phyloP scores from a whole-genome alignment of 352 stramenopile species.

The Pythium plurisporium region DNA sequence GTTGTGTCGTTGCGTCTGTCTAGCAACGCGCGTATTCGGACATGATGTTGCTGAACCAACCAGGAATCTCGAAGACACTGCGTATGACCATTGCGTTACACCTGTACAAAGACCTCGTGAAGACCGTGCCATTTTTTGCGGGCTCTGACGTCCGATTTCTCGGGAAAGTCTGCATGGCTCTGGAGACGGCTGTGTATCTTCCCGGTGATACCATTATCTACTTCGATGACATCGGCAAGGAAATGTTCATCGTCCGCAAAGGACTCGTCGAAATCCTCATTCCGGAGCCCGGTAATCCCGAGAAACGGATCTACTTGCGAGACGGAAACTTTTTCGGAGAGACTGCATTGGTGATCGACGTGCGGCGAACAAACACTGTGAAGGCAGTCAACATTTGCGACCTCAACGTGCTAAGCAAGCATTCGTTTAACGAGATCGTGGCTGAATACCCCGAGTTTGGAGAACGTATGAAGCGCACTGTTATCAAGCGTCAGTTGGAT shows the following conservation, averaged over 20 bases:
- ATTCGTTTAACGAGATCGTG: constrained; percentile 76
- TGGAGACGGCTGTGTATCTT: constrained; percentile 75
- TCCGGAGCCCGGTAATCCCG: constrained; percentile 34
- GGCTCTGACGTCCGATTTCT: constrained; percentile 68
- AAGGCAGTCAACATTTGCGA: constrained; percentile 76
- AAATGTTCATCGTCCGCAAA: constrained; percentile 87
- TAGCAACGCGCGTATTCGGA: constrained; percentile 83
- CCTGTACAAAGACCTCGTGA: constrained; percentile 76
- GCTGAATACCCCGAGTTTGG: constrained; percentile 77
- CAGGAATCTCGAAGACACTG: constrained; percentile 70
- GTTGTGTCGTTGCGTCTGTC: too few relatives aligned
- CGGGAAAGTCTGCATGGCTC: constrained; percentile 70
- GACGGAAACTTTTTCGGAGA: constrained; percentile 79
- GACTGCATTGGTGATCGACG: constrained; percentile 74
- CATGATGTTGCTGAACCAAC: constrained; percentile 80
- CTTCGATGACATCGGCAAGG: constrained; percentile 74
- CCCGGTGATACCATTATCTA: constrained; percentile 80
- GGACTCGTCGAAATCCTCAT: constrained; percentile 77
- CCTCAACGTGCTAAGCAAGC: constrained; percentile 74
- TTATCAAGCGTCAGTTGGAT: constrained; percentile 77
- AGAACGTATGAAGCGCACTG: constrained; percentile 74
- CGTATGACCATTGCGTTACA: constrained; percentile 75
- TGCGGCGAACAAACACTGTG: constrained; percentile 73
- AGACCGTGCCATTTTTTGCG: constrained; percentile 77
- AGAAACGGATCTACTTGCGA: constrained; percentile 67